These are phyloP conservation scores for Entomortierella chlamydospora DNA, from an alignment of 192 early-diverging fungal genomes.

Conservation along the genomic window DNA sequence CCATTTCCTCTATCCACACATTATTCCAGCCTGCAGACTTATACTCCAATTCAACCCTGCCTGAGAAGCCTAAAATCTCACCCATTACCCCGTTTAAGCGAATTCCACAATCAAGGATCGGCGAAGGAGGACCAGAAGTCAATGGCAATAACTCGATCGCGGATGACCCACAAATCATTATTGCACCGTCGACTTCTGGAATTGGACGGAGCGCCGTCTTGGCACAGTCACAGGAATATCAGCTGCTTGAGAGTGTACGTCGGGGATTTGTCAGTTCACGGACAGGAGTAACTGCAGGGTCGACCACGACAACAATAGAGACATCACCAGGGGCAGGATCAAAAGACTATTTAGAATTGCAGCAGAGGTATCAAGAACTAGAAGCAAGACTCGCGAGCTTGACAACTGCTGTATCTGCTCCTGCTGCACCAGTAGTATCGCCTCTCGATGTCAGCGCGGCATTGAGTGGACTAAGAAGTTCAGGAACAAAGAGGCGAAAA, in stretches of 20 bases:
- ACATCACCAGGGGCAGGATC: too few relatives aligned
- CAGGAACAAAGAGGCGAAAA: conserved; percentile 43
- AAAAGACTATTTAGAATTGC: conserved; percentile 22
- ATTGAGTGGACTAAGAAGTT: conserved; percentile 37
- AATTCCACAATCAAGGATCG: conserved; percentile 42
- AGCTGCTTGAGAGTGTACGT: conserved; percentile 28
- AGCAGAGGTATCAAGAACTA: conserved; percentile 28
- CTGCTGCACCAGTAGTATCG: conserved; percentile 21
- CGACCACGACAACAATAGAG: neutral
- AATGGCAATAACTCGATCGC: conserved; percentile 38
- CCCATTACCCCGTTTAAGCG: conserved; percentile 46
- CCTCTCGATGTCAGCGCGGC: conserved; percentile 38
- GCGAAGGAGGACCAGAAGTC: conserved; percentile 50
- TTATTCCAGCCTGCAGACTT: conserved; percentile 56
- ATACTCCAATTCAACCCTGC: conserved; percentile 48
- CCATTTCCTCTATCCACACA: conserved; percentile 50
- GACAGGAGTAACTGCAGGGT: neutral
- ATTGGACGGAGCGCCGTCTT: neutral
- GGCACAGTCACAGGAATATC: conserved; percentile 21
- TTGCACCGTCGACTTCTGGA: conserved; percentile 12
- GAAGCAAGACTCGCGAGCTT: conserved; percentile 29
- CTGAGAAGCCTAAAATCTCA: conserved; percentile 42
- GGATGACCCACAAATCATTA: conserved; percentile 36
- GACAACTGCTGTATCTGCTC: conserved; percentile 10
- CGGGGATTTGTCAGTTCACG: conserved; percentile 16